Percentiles rank a stretch among this genome's conserved stretches.
Conservation (phyloP, 2,329 filamentous ascomycete species). For the Fusarium abutilonis region DNA sequence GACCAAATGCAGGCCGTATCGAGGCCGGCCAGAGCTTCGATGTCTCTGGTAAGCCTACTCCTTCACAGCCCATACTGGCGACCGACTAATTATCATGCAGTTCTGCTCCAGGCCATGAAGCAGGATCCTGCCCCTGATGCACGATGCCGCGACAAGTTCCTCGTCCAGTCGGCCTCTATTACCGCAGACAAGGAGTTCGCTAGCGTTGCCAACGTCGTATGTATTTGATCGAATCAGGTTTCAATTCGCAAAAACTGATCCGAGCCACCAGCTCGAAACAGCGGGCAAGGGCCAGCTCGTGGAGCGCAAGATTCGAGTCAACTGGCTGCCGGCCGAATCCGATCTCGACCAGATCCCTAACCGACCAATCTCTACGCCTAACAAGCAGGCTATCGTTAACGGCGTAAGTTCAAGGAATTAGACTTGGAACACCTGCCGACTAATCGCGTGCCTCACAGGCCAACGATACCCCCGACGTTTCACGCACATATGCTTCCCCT, state of each 20-base stretch:
- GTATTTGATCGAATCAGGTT: slow-evolving; percentile 45
- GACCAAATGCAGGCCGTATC: slow-evolving; percentile 95
- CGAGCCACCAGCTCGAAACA: slow-evolving; percentile 72
- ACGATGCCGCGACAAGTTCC: slow-evolving; percentile 96
- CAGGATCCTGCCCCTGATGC: slow-evolving; percentile 85
- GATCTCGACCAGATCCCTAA: slow-evolving; percentile 43
- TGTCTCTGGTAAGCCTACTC: slow-evolving; percentile 76
- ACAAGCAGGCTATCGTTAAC: slow-evolving; percentile 52
- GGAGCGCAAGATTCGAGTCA: slow-evolving; percentile 95
- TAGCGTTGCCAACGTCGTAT: slow-evolving; percentile 82
- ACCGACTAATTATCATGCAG: slow-evolving; percentile 56
- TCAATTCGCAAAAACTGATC: slow-evolving; percentile 9
- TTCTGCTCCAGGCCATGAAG: slow-evolving; percentile 98
- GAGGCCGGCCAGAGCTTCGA: slow-evolving; percentile 90
- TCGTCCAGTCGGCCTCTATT: slow-evolving; percentile 91
- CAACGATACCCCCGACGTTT: slow-evolving; percentile 57
- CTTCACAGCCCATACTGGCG: not conserved
- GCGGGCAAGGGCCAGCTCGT: slow-evolving; percentile 81
- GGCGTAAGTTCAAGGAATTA: slow-evolving; percentile 50
- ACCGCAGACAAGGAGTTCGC: slow-evolving; percentile 84
- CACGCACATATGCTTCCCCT: slow-evolving; percentile 59
- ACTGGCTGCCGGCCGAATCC: slow-evolving; percentile 76
- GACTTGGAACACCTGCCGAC: not conserved
- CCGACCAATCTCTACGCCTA: slow-evolving; percentile 52
- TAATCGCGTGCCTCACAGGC: slow-evolving; percentile 42